These are phyloP conservation scores for Skeletonema marinoi DNA, from an alignment of 108 stramenopile genomes.

Conservation along the genomic window DNA sequence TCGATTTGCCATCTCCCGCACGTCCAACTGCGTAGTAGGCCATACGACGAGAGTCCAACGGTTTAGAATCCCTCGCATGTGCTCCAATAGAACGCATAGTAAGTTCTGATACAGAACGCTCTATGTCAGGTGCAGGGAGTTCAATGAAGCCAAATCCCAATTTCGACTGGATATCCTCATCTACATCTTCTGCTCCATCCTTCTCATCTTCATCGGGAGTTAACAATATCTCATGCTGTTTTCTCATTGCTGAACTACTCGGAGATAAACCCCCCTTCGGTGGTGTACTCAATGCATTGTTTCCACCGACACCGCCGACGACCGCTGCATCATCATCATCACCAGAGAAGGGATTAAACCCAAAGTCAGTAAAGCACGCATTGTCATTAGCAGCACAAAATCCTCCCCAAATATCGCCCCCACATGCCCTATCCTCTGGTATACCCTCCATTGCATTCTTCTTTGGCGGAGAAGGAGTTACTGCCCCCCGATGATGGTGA, in stretches of 20 bases:
- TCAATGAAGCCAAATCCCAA: slow-evolving; percentile 1
- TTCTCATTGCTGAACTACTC: background rate
- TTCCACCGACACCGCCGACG: background rate
- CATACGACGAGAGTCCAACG: slow-evolving; percentile 71
- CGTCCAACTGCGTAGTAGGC: slow-evolving; percentile 88
- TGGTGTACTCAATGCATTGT: background rate
- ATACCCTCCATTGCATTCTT: slow-evolving; percentile 6
- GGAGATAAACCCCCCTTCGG: background rate
- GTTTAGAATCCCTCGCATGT: slow-evolving; percentile 18
- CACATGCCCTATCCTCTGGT: background rate
- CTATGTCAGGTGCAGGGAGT: slow-evolving; percentile 28
- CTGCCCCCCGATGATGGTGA: background rate
- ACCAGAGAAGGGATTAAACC: background rate
- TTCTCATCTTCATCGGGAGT: background rate
- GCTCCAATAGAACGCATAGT: slow-evolving; percentile 76
- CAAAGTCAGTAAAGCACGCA: background rate
- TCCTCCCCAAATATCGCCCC: background rate
- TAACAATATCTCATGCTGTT: background rate
- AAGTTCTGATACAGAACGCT: slow-evolving; percentile 72
- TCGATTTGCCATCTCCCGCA: slow-evolving; percentile 45
- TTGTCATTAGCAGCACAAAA: background rate
- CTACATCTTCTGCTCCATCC: background rate
- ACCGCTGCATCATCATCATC: background rate
- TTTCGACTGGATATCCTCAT: background rate
- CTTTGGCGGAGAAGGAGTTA: slow-evolving; percentile 4